These are phyloP conservation scores for Erodium trifolium DNA, from an alignment of 441 rosid species.

Conservation along the genomic window DNA sequence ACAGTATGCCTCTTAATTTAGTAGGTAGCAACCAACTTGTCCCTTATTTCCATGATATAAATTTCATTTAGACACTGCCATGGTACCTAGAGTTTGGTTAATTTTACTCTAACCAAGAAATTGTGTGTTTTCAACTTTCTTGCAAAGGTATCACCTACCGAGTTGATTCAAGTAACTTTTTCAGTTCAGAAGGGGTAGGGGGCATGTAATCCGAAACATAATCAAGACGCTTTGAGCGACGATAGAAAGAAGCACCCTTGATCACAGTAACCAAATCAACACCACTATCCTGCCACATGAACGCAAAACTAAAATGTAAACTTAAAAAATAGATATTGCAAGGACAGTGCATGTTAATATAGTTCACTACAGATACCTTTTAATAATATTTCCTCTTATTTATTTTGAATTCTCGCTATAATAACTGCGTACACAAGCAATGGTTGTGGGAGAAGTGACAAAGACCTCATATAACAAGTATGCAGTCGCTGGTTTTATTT, in stretches of 20 bases:
- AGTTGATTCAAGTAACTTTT: constrained; percentile 32
- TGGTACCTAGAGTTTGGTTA: not conserved
- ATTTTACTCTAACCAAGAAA: not conserved
- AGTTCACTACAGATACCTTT: not conserved
- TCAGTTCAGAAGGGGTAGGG: constrained; percentile 53
- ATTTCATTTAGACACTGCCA: not conserved
- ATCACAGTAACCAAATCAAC: constrained; percentile 55
- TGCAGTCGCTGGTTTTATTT: not conserved
- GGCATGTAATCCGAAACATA: constrained; percentile 56
- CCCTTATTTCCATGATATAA: not conserved
- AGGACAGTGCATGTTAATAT: not conserved
- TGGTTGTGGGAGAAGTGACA: not conserved
- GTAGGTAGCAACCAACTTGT: not conserved
- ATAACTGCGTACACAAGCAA: not conserved
- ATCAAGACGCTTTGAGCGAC: constrained; percentile 48
- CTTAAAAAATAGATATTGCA: not conserved
- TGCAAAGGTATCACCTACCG: constrained; percentile 34
- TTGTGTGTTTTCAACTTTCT: not conserved
- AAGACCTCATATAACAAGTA: not conserved
- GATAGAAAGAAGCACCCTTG: constrained; percentile 59
- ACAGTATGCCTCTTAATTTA: constrained; percentile 3
- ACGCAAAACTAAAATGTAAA: constrained; percentile 12
- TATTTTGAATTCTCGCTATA: not conserved
- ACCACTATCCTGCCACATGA: constrained; percentile 55
- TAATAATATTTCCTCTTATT: not conserved